Conservation (phyloP, 2,329 filamentous ascomycete species). For the Pseudocercospora vitis region DNA sequence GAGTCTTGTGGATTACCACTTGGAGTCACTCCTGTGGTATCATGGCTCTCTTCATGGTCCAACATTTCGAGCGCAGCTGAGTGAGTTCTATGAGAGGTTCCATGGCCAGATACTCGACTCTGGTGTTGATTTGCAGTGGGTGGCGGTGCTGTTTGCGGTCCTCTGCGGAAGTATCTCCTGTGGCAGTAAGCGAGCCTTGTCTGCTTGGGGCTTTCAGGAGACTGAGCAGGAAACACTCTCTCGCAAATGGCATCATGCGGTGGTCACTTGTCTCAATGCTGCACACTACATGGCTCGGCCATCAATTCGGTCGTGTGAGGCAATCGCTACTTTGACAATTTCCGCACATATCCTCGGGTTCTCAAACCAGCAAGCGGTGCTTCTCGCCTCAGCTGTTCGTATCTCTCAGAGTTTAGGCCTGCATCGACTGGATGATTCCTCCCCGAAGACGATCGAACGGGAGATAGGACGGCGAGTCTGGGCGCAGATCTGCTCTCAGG, state of each 20-base stretch:
- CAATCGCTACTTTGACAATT: slow-evolving; percentile 19
- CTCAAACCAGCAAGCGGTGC: slow-evolving; percentile 20
- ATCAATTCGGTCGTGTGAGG: slow-evolving; percentile 14
- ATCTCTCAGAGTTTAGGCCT: slow-evolving; percentile 16
- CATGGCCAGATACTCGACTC: slow-evolving; percentile 1
- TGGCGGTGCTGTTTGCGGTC: slow-evolving; percentile 15
- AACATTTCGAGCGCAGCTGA: slow-evolving; percentile 9
- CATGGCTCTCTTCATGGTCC: slow-evolving; percentile 14
- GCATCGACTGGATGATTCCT: not conserved
- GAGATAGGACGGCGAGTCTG: not conserved
- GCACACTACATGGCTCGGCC: slow-evolving; percentile 9
- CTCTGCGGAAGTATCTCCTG: slow-evolving; percentile 12
- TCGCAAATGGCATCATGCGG: slow-evolving; percentile 12
- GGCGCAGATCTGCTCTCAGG: slow-evolving; percentile 8
- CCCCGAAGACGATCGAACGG: not conserved
- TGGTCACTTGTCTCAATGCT: slow-evolving; percentile 9
- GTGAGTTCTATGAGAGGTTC: not conserved
- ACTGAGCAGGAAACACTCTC: slow-evolving; percentile 9
- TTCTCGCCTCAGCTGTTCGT: slow-evolving; percentile 15
- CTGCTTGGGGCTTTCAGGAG: slow-evolving; percentile 2
- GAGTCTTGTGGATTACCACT: slow-evolving; percentile 14
- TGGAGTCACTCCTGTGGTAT: slow-evolving; percentile 18
- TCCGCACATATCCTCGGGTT: slow-evolving; percentile 17
- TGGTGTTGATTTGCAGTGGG: slow-evolving; percentile 15
- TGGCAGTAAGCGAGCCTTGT: slow-evolving; percentile 7